Conservation (phyloP, 2,329 filamentous ascomycete species). For the Penicillium concentricum region DNA sequence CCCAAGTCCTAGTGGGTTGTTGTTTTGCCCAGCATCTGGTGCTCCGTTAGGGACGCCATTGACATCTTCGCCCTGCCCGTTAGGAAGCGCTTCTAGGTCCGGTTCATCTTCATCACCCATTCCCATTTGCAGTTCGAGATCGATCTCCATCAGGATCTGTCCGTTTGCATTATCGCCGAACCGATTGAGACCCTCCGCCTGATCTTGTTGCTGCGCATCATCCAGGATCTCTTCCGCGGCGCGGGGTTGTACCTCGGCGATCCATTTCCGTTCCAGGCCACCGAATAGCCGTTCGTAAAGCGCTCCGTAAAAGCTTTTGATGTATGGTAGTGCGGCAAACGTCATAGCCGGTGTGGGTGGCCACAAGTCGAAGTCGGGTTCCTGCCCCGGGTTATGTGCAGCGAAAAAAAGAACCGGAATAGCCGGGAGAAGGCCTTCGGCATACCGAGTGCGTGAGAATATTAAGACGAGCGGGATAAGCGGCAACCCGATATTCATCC, state of each 20-base stretch:
- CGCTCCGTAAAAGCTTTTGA: conserved; percentile 62
- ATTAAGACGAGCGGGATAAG: conserved; percentile 68
- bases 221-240: conserved; percentile 42
- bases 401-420: conserved; percentile 59
- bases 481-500: conserved; percentile 60
- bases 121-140: conserved; percentile 52
- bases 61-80: conserved; percentile 20
- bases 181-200: conserved; percentile 30
- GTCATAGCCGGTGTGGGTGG: conserved; percentile 66
- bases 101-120: conserved; percentile 47
- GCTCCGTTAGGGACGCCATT: conserved; percentile 28
- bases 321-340: conserved; percentile 65
- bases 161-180: conserved; percentile 36
- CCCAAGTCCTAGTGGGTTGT: conserved; percentile 33
- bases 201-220: conserved; percentile 35
- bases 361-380: conserved; percentile 59
- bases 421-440: conserved; percentile 63
- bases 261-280: conserved; percentile 59
- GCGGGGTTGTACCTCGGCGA: conserved; percentile 61
- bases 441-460: conserved; percentile 63
- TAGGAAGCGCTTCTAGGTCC: conserved; percentile 26
- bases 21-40: conserved; percentile 23
- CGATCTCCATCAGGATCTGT: conserved; percentile 49
- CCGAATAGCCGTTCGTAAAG: conserved; percentile 61
- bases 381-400: conserved; percentile 44